Conservation (phyloP, 106 monocot genomes). For the Platanthera guangdongensis region DNA sequence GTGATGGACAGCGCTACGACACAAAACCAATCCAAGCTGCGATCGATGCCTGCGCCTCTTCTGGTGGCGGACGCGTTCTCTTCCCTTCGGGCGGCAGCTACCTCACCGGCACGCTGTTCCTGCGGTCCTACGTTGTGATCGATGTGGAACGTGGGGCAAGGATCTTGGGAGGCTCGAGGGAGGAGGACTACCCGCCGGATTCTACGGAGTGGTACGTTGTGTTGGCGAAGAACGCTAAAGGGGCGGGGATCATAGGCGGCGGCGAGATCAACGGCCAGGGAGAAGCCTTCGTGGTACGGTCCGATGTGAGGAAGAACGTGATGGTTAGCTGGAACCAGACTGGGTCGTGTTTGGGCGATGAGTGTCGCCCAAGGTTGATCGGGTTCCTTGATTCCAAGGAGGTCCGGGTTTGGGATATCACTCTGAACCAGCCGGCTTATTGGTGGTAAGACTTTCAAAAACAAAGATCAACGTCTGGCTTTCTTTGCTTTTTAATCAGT, state of each 20-base stretch:
- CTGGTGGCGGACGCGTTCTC: constrained; percentile 53
- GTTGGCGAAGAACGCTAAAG: constrained; percentile 70
- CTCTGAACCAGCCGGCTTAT: constrained; percentile 69
- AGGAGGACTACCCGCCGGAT: constrained; percentile 70
- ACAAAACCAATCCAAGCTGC: constrained; percentile 57
- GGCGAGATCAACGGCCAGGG: constrained; percentile 89
- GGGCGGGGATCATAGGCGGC: constrained; percentile 69
- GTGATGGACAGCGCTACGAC: constrained; percentile 48
- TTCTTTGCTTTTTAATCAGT: too few species aligned
- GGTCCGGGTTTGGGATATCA: constrained; percentile 47
- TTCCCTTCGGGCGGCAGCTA: constrained; percentile 53
- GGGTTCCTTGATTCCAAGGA: constrained; percentile 69
- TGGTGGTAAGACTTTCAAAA: constrained; percentile 65
- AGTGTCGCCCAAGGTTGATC: constrained; percentile 82
- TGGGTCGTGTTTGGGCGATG: constrained; percentile 70
- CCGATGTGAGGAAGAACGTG: constrained; percentile 67
- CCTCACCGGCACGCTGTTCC: constrained; percentile 69
- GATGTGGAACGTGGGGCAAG: constrained; percentile 56
- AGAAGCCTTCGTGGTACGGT: constrained; percentile 47
- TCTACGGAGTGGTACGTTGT: constrained; percentile 73
- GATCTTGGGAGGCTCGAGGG: constrained; percentile 61
- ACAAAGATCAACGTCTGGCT: too few species aligned
- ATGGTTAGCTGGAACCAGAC: constrained; percentile 98
- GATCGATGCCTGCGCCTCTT: constrained; percentile 39
- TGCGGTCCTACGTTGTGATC: constrained; percentile 52